phyloP scores from a whole-genome alignment of 2,329 filamentous ascomycete genomes.

The Emergomyces pasteurianus region DNA sequence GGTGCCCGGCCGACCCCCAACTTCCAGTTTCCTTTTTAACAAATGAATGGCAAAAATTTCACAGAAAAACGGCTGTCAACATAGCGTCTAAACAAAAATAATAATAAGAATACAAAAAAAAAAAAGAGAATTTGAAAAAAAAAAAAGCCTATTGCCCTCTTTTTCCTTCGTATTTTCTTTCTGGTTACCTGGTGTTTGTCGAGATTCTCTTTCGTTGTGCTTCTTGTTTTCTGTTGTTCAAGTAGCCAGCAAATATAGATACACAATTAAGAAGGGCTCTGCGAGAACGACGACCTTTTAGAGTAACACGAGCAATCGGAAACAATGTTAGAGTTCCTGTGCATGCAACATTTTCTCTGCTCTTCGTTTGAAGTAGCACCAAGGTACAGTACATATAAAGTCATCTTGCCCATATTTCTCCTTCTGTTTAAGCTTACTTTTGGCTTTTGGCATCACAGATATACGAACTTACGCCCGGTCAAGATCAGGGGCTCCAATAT shows the following conservation, averaged over 20 bases:
- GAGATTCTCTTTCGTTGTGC: neutral
- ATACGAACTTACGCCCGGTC: neutral
- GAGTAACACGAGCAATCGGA: neutral
- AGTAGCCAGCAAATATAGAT: neutral
- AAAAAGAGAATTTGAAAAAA: too few relatives aligned
- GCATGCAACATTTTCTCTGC: neutral
- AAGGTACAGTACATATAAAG: neutral
- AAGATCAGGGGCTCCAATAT: neutral
- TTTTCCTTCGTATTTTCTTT: neutral
- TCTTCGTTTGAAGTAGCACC: neutral
- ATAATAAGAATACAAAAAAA: too few relatives aligned
- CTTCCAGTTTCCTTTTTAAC: neutral
- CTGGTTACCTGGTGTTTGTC: neutral
- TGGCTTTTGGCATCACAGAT: neutral
- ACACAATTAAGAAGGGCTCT: neutral
- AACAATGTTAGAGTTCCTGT: neutral
- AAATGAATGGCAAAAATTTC: too few relatives aligned
- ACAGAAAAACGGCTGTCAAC: too few relatives aligned
- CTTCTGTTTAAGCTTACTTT: neutral
- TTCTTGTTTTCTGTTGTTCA: neutral
- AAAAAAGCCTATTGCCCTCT: too few relatives aligned
- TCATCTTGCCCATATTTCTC: neutral
- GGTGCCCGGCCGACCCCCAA: neutral
- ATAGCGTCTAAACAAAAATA: neutral
- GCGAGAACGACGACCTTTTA: neutral